phyloP scores from a whole-genome alignment of 2,329 filamentous ascomycete species.

The Periconia sp. region DNA sequence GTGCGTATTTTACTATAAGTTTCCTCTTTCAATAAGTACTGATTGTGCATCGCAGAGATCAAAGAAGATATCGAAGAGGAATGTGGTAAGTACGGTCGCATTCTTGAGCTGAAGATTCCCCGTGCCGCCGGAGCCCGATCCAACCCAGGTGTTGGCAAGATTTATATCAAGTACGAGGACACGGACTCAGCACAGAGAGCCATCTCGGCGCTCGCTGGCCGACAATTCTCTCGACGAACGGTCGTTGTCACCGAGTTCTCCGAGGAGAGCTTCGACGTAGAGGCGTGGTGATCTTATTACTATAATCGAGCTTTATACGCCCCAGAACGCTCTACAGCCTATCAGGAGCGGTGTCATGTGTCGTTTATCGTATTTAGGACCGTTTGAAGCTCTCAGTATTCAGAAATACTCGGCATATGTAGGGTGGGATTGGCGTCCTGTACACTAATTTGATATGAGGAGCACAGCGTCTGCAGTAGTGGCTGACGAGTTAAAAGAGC shows the following conservation, averaged over 20 bases:
- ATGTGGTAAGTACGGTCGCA: constrained; percentile 85
- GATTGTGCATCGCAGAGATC: constrained; percentile 73
- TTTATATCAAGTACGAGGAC: constrained; percentile 91
- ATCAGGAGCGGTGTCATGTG: no score
- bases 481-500: no score
- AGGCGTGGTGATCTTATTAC: constrained; percentile 75
- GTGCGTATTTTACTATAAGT: constrained; percentile 55
- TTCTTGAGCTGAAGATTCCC: constrained; percentile 91
- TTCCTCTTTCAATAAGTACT: constrained; percentile 29
- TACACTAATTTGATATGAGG: constrained; percentile 17
- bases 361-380: no score
- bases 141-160: constrained; percentile 92
- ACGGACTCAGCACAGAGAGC: constrained; percentile 82
- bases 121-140: constrained; percentile 83
- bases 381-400: neutral
- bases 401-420: no score
- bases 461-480: no score
- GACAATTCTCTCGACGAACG: constrained; percentile 95
- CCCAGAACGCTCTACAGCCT: no score
- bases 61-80: constrained; percentile 93
- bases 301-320: no score
- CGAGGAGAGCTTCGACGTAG: constrained; percentile 96
- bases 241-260: constrained; percentile 97
- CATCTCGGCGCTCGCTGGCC: constrained; percentile 84
- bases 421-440: constrained; percentile 1